Base-by-base conservation (phyloP, 495 filamentous ascomycete genomes). In the Tuber umbilicatum region DNA sequence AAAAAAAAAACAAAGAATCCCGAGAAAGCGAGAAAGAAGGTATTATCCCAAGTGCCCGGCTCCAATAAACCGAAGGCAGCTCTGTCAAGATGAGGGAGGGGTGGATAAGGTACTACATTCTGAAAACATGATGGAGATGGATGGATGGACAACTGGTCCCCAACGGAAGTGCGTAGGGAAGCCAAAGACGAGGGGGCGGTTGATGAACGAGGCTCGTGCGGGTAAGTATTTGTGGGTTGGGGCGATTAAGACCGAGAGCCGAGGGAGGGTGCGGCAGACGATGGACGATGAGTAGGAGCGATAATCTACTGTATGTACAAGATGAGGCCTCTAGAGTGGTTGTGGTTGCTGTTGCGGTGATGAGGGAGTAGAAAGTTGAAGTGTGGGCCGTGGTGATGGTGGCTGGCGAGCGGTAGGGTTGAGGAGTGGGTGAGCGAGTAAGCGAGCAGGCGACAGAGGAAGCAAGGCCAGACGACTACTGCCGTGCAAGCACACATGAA, bases 81-180 rank as follows among this genome's bases (percentile, higher is more conserved):
- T 71, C 73, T 45, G 23, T 75, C 67, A 71, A 79, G 68, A 79
- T 75, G 76, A 73, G 72, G 75, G 76, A 73, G 72, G 75, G 69
- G 68, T 64, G 69, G 60, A 43, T 50, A 43, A 55, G 73, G 69
- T 87, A 94, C 86, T 88, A 97, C 94, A 97, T 91, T 97, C 94
- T 45, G 94, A 98, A 85, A 98, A 98, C 94, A 98, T 98, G 83
- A 81, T 85, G 83, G 75, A 73, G 72, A 71, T 71, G 64, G 39
- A 70, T 74, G 72, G 75, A 71, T 60, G 78, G 76, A 78, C 72
- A 71, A 79, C 69, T 76, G 75, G 69, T 76, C 70, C 80, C 73
- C 78, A 73, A 70, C 74, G 70, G 75, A 74, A 75, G 74, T 72
- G 72, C 75, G 31, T 68, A 73, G 67, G 73, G 70, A 69, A 67